Conservation (phyloP, 2,329 filamentous ascomycete species). For the Torrubiella hemipterigena region DNA sequence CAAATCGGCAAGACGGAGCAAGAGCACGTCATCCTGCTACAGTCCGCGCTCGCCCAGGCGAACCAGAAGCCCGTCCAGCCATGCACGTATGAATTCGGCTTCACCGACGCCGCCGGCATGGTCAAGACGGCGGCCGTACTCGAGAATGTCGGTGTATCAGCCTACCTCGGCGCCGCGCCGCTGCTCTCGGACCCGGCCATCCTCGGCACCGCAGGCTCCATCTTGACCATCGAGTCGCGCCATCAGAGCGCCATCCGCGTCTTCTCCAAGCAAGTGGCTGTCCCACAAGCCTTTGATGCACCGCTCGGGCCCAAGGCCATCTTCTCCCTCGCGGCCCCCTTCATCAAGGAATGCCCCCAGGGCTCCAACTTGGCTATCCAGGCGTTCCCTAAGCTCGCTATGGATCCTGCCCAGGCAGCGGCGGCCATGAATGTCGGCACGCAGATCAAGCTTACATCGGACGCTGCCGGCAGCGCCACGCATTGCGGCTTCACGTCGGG, state of each 20-base stretch:
- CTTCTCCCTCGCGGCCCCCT: conserved; percentile 51
- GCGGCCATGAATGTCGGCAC: conserved; percentile 23
- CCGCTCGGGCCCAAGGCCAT: conserved; percentile 47
- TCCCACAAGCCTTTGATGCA: conserved; percentile 47
- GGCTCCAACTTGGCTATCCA: conserved; percentile 46
- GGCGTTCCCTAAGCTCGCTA: conserved; percentile 40
- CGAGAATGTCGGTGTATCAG: conserved; percentile 51
- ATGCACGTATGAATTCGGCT: conserved; percentile 49
- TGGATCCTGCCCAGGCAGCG: conserved; percentile 11
- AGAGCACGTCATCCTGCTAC: conserved; percentile 45
- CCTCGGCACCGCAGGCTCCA: conserved; percentile 48
- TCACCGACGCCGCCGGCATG: conserved; percentile 38
- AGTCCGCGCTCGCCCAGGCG: conserved; percentile 5
- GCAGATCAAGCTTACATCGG: conserved; percentile 35
- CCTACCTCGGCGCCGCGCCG: conserved; percentile 52
- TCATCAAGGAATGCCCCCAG: conserved; percentile 46
- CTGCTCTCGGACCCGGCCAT: conserved; percentile 46
- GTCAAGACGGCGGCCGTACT: conserved; percentile 47
- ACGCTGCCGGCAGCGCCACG: conserved; percentile 36
- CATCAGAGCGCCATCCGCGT: conserved; percentile 50
- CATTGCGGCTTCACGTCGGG: conserved; percentile 59
- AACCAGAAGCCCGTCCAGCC: conserved; percentile 37
- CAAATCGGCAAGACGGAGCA: conserved; percentile 41
- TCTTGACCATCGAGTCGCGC: conserved; percentile 50
- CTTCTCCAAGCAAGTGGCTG: conserved; percentile 34